Base-by-base conservation (phyloP, 495 filamentous ascomycete genomes). In the Trichocladium uniseriatum region DNA sequence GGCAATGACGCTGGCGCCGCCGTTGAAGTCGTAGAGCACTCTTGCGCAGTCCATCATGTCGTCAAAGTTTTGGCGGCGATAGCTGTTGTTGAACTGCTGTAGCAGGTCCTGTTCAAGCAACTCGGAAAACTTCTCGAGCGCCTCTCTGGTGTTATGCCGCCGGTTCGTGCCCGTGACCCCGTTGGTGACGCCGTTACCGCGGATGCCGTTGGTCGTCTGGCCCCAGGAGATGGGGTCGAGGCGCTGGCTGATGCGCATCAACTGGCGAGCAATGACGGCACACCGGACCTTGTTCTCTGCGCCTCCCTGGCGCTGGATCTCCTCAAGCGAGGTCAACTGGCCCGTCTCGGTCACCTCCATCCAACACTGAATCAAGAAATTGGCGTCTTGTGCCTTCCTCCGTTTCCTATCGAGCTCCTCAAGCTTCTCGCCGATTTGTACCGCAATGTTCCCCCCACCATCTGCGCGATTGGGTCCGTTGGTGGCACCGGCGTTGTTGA, bases 51-150 rank as follows among this genome's bases (percentile, higher is more conserved):
- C 87, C 68, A 82, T 80, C 94, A 99, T 99, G 49, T 89, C 86
- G 53, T 96, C 88, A 55, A 92, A 94, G 63, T 96, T 94, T 49
- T 90, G 86, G 58, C 84, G 82, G 52, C 89, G 79, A 62, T 96
- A 96, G 67, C 87, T 94, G 50, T 91, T 86, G 69, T 99, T 94
- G 67, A 99, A 99, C 57, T 95, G 89, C 64, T 88, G 87, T 43
- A 99, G 68, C 22, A 99, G 70, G 60, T 99, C 94, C 58, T 96
- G 94, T 66, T 99, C 94, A 49, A 99, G 66, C 0, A 82, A 87
- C 67, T 99, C 94, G 0, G 87, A 89, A 66, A 96, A 99, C 57
- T 94, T 95, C 66, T 99, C 94, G 43, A 99, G 86, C 21, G 94
- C 78, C 64, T 95, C 90, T 49, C 86, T 77, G 5, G 91, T 91